Evolutionary conservation across 768 basidiomycete genomes (phyloP), one percentile per base, ranked within the genome.

Genomic region (Mycena latifolia): DNA sequence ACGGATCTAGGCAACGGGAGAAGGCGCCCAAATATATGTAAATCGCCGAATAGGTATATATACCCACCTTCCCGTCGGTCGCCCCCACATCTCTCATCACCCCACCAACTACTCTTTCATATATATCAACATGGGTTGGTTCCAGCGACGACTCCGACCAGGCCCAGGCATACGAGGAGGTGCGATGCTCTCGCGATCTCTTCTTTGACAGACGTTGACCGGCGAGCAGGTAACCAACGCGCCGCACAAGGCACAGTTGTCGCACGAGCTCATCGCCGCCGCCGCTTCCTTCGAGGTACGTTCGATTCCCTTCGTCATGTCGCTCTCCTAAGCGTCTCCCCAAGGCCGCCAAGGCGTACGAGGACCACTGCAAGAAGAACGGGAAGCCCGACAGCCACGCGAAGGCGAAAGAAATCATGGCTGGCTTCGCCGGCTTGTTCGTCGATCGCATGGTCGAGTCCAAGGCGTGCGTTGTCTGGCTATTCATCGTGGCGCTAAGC

Each of bases 191-290:
- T 20, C 39, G 18, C 5, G 39, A 35, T 35, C 33, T 35, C 33
- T 7, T 20, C 5, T 4, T 20, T 12, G 39, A 41, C 39, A 7
- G 39, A 20, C 39, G 39, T 20, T 20, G 39, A 12, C 10, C 39
- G 18, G 39, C 39, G 39, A n/a, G 15, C 25, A 54, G 60, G 51
- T 61, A 2, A 50, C 5, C n/a, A 83, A 82, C 54, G 81, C 81
- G 18, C 83, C 82, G 14, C 90, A 90, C 79, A 77, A 89, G 77
- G 85, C 89, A 3, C 55, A 76, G 54, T 77, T 90, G 55, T 85
- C 88, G 8, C 90, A 92, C 74, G 87, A 92, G 77, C 74, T 91
- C 51, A 82, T 92, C 67, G 88, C 88, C 45, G 89, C 78, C 37
- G 91, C 91, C 43, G 91, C 90, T 6, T 76, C 88, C 31, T 92